Evolutionary conservation across 176 grass and related monocot species (phyloP), one percentile per base, ranked within the genome.

Genomic region (Phyllostachys edulis): DNA sequence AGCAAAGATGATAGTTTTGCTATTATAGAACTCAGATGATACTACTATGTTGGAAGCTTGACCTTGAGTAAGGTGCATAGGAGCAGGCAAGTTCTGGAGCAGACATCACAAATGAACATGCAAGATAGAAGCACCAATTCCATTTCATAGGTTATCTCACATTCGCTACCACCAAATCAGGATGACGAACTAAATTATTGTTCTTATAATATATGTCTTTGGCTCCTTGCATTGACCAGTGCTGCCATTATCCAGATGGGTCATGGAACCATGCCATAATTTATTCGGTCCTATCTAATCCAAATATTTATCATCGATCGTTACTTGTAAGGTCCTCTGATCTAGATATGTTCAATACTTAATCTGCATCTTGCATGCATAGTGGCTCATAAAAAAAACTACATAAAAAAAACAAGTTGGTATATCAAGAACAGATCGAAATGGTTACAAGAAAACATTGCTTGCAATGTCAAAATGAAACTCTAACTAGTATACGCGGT

Each of bases 211-310:
- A 24, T 59, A 73, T 41, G 16, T 38, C 38, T 76, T 40, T 4
- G 7, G n/a, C 26, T 57, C 17, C n/a, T 74, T 68, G 38, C 20
- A 75, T 20, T 60, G 49, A 87, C 61, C 20, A 81, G 38, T 45
- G 12, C 39, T 42, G 63, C 49, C 32, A 78, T 37, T 63, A 63
- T 32, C 75, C 15, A 78, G 39, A 61, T 61, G 57, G n/a, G 26
- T 61, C 57, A 44, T 26, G 59, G 38, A 62, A 14, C 37, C 12
- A 47, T 44, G 77, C 59, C 44, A 34, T 57, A 85, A 2, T 42
- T 51, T 34, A 39, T 65, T 46, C 45, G 59, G 45, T 24, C 23
- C 60, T 67, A 80, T 86, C 69, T 80, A 80, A 80, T 86, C 69
- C 69, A 87, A 67, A 67, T 76, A 50, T 34, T 26, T 75, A 16